Evolutionary conservation across 2,329 filamentous ascomycete species (phyloP).

Genomic region (Phaeosphaeria sp.): DNA sequence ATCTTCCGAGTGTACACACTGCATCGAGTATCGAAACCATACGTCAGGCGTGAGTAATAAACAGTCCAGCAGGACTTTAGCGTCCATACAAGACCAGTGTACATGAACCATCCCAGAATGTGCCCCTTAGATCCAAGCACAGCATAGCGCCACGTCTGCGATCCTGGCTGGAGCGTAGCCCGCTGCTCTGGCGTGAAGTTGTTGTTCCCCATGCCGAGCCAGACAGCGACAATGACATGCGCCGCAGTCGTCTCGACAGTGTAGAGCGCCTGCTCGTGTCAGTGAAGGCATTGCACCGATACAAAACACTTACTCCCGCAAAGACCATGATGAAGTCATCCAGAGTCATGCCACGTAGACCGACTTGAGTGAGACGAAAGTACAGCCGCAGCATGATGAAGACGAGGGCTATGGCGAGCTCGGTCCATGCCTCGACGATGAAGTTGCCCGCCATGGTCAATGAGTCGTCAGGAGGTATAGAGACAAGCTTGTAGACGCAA

Average conservation of each 20-base stretch:
- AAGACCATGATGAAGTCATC: constrained; percentile 67
- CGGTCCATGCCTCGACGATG: constrained; percentile 12
- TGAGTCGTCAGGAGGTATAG: not conserved
- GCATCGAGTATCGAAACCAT: constrained; percentile 44
- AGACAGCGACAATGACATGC: constrained; percentile 55
- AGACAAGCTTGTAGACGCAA: not conserved
- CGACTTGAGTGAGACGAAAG: constrained; percentile 57
- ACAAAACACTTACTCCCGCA: constrained; percentile 53
- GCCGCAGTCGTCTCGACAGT: constrained; percentile 57
- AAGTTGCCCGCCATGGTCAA: constrained; percentile 6
- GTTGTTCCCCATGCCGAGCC: constrained; percentile 6
- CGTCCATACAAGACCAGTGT: constrained; percentile 60
- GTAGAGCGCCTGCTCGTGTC: constrained; percentile 54
- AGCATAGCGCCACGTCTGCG: constrained; percentile 57
- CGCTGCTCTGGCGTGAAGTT: constrained; percentile 60
- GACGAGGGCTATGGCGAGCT: constrained; percentile 38
- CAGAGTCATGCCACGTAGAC: constrained; percentile 58
- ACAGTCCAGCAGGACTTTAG: constrained; percentile 63
- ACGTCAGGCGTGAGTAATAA: constrained; percentile 61
- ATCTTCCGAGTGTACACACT: not conserved
- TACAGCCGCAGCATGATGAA: constrained; percentile 60
- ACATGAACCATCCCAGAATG: constrained; percentile 61
- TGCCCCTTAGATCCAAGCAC: constrained; percentile 62
- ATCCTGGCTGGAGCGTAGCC: constrained; percentile 50
- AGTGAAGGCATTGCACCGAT: not conserved